phyloP scores from a whole-genome alignment of 768 basidiomycete genomes.

The Cubamyces lactineus region DNA sequence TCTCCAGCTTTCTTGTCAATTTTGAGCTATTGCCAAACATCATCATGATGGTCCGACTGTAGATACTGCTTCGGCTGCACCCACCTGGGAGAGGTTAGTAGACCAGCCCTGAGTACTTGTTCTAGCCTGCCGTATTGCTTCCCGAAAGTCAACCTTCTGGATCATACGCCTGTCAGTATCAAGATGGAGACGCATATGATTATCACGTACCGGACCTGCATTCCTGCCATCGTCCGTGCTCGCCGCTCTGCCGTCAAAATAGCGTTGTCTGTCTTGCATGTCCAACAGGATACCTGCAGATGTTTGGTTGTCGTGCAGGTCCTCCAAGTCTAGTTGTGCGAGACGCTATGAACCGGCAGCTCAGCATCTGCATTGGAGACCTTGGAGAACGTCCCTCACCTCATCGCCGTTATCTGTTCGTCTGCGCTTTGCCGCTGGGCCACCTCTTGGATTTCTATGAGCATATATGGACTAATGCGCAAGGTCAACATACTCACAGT shows the following conservation, averaged over 20 bases:
- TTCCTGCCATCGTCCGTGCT: conserved; percentile 16
- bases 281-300: conserved; percentile 77
- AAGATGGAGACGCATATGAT: background rate
- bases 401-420: conserved; percentile 47
- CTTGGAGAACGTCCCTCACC: conserved; percentile 38
- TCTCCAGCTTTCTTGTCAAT: conserved; percentile 71
- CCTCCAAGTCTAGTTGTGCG: conserved; percentile 79
- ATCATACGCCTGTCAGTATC: background rate
- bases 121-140: conserved; percentile 52
- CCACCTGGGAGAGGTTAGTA: conserved; percentile 56
- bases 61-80: conserved; percentile 19
- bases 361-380: background rate
- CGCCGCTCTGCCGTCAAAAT: conserved; percentile 67
- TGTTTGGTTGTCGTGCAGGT: conserved; percentile 71
- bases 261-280: conserved; percentile 84
- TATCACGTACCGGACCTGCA: conserved; percentile 28
- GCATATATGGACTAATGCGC: conserved; percentile 34
- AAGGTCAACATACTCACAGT: conserved; percentile 49
- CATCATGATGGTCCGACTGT: background rate
- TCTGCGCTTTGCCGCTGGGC: conserved; percentile 61
- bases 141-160: conserved; percentile 51
- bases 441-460: conserved; percentile 43
- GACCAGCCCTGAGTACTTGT: conserved; percentile 60
- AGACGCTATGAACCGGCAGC: conserved; percentile 36
- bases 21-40: conserved; percentile 51